A percentile compares a stretch with the other conserved stretches of the same genome.
Conservation (phyloP, 2,329 filamentous ascomycete genomes). For the Phoma herbarum region DNA sequence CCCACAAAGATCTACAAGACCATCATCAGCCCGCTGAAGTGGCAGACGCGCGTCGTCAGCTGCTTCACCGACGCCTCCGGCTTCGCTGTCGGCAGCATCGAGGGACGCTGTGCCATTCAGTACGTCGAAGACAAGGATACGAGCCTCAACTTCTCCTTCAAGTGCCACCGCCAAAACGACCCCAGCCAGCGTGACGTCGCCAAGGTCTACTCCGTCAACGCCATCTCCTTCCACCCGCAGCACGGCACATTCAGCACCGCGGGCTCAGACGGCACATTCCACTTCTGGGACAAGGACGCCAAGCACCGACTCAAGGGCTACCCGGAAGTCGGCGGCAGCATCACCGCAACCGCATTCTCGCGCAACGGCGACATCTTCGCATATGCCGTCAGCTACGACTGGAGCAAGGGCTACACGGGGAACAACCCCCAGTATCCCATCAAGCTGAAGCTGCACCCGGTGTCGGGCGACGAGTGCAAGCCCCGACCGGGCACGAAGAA, state of each 20-base stretch:
- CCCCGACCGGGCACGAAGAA: conserved; percentile 58
- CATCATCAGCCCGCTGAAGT: conserved; percentile 94
- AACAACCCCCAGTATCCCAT: conserved; percentile 72
- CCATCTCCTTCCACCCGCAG: conserved; percentile 95
- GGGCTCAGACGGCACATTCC: conserved; percentile 94
- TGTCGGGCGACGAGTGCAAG: conserved; percentile 60
- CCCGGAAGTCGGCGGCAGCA: conserved; percentile 72
- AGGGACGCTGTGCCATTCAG: conserved; percentile 96
- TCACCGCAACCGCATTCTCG: conserved; percentile 92
- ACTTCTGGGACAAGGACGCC: conserved; percentile 83
- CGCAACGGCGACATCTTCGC: conserved; percentile 72
- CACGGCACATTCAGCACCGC: conserved; percentile 99
- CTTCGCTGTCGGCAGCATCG: conserved; percentile 95
- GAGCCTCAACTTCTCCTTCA: conserved; percentile 94
- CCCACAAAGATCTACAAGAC: conserved; percentile 95
- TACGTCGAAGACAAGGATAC: conserved; percentile 97
- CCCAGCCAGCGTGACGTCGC: conserved; percentile 70
- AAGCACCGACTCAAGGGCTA: conserved; percentile 71
- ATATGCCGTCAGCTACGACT: conserved; percentile 90
- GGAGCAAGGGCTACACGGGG: conserved; percentile 92
- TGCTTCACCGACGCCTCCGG: conserved; percentile 93
- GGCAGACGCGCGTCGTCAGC: conserved; percentile 94
- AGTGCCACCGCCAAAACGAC: conserved; percentile 90
- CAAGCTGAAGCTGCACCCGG: conserved; percentile 61
- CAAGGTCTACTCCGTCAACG: conserved; percentile 94